These are phyloP conservation scores for Bipolaris oryzae DNA, from an alignment of 2,329 filamentous ascomycete genomes.

Conservation along the genomic window DNA sequence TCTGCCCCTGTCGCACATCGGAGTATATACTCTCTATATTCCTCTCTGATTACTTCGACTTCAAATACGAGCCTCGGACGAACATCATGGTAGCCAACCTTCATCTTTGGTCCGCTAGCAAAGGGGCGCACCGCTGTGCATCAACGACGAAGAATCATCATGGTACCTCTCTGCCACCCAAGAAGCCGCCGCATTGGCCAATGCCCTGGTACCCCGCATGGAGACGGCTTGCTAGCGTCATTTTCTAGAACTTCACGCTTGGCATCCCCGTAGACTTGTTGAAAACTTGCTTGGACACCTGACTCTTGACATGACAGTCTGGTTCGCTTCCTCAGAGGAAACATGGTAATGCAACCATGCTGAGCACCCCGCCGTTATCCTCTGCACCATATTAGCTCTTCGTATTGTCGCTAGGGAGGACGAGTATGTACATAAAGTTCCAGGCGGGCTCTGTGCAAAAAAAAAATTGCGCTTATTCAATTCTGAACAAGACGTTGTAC, in stretches of 20 bases:
- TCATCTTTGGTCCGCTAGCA: neutral
- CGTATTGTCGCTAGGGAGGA: neutral
- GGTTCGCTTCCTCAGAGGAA: neutral
- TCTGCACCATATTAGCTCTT: neutral
- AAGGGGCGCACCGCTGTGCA: neutral
- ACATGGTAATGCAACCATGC: neutral
- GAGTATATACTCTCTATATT: too few relatives aligned
- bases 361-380: too few relatives aligned
- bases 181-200: neutral
- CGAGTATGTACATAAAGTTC: neutral
- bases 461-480: neutral
- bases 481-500: neutral
- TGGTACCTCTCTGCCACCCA: neutral
- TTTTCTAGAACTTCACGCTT: conserved; percentile 2
- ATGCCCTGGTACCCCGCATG: conserved; percentile 3
- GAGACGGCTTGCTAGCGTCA: conserved; percentile 1
- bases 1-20: neutral
- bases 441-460: neutral
- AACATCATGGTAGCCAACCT: neutral
- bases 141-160: neutral
- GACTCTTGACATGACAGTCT: neutral
- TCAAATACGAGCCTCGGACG: neutral
- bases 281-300: neutral
- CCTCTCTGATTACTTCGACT: neutral
- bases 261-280: neutral